phyloP scores from a whole-genome alignment of 306 rosid species.

The Cucumis hystrix region DNA sequence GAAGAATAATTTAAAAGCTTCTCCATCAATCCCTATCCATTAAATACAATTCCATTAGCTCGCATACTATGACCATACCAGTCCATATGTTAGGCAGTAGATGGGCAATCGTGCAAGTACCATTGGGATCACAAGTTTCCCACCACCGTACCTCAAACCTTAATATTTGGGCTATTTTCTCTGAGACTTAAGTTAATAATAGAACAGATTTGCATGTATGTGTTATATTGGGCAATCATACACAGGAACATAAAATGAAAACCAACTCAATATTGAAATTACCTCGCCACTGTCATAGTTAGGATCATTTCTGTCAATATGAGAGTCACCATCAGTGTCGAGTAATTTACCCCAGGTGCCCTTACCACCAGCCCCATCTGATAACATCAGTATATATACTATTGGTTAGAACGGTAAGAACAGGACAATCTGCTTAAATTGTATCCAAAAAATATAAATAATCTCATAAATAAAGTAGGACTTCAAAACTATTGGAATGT shows the following conservation, averaged over 20 bases:
- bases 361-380: slow-evolving; percentile 60
- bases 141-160: background rate
- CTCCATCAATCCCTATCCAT: background rate
- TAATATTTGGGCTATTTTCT: background rate
- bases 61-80: background rate
- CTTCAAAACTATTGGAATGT: background rate
- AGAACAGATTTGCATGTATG: background rate
- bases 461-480: background rate
- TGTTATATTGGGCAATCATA: background rate
- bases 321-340: slow-evolving; percentile 38
- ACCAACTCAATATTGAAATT: background rate
- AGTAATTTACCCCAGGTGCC: slow-evolving; percentile 58
- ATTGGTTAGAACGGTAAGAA: background rate
- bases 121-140: background rate
- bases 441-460: background rate
- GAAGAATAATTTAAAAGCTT: background rate
- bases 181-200: background rate
- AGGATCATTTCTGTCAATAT: slow-evolving; percentile 46
- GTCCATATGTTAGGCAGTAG: background rate
- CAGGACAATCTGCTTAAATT: background rate
- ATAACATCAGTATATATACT: background rate
- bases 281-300: slow-evolving; percentile 64
- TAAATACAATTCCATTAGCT: background rate
- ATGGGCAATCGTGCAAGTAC: background rate
- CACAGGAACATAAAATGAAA: background rate